Percentiles rank a stretch among this genome's conserved stretches.
Evolutionary conservation across 768 basidiomycete genomes (phyloP).

Genomic region (Gloeopeniophorella convolvens): DNA sequence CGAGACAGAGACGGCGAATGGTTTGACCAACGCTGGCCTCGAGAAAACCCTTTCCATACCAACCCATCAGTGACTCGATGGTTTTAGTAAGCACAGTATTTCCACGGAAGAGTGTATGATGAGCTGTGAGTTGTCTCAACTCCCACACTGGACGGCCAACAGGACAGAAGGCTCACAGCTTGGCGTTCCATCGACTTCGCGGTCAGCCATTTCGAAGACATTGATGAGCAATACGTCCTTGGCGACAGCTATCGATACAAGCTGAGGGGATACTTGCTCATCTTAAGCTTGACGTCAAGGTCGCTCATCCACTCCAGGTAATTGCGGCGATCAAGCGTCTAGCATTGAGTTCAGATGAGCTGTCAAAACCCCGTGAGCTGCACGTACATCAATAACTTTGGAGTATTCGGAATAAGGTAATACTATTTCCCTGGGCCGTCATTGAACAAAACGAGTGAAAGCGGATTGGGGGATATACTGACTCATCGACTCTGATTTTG

Average conservation of each 20-base stretch:
- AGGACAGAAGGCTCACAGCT: constrained; percentile 42
- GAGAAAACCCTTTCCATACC: constrained; percentile 74
- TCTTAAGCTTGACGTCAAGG: constrained; percentile 57
- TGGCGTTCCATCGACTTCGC: constrained; percentile 64
- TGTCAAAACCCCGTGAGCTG: background rate
- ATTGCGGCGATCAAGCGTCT: constrained; percentile 55
- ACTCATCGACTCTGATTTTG: constrained; percentile 74
- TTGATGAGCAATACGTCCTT: constrained; percentile 58
- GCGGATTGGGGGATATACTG: constrained; percentile 26
- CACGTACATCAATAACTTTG: constrained; percentile 49
- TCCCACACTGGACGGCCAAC: background rate
- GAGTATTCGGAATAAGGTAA: constrained; percentile 62
- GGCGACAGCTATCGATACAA: constrained; percentile 68
- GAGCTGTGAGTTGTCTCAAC: constrained; percentile 39
- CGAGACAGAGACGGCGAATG: constrained; percentile 62
- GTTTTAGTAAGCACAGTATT: constrained; percentile 48
- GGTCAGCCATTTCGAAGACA: constrained; percentile 59
- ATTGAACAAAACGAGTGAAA: background rate
- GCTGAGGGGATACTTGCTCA: constrained; percentile 51
- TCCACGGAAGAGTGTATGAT: constrained; percentile 71
- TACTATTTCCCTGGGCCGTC: constrained; percentile 61
- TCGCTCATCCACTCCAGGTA: constrained; percentile 71
- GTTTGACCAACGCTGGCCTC: constrained; percentile 71
- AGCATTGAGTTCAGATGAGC: constrained; percentile 9
- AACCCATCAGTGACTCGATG: constrained; percentile 74